A percentile compares a stretch with the other conserved stretches of the same genome.
phyloP scores from a whole-genome alignment of 2,329 filamentous ascomycete genomes.

The Pleomassaria siparia region DNA sequence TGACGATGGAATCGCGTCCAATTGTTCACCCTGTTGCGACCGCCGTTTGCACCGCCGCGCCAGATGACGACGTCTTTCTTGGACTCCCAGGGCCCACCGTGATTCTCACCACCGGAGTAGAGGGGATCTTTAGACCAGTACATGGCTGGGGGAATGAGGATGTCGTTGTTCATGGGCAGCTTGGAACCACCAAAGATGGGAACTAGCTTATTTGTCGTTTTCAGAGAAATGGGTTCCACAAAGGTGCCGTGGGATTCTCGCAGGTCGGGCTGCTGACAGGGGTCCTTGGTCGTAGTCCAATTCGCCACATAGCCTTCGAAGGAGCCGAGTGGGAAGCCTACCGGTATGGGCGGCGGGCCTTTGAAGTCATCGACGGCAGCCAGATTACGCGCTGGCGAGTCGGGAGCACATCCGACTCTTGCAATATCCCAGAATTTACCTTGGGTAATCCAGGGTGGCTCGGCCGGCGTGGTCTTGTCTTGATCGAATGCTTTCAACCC shows the following conservation, averaged over 20 bases:
- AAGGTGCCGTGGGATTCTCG: slow-evolving; percentile 52
- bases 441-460: slow-evolving; percentile 33
- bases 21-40: slow-evolving; percentile 54
- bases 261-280: slow-evolving; percentile 50
- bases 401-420: slow-evolving; percentile 44
- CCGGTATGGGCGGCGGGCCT: slow-evolving; percentile 36
- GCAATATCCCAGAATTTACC: slow-evolving; percentile 48
- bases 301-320: slow-evolving; percentile 52
- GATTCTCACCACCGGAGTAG: slow-evolving; percentile 45
- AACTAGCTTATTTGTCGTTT: slow-evolving; percentile 48
- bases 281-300: slow-evolving; percentile 48
- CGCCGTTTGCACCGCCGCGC: slow-evolving; percentile 53
- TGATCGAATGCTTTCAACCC: slow-evolving; percentile 22
- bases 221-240: slow-evolving; percentile 51
- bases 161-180: slow-evolving; percentile 54
- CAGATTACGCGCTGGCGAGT: slow-evolving; percentile 40
- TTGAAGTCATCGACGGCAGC: slow-evolving; percentile 39
- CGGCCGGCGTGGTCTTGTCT: slow-evolving; percentile 26
- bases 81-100: slow-evolving; percentile 45
- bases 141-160: slow-evolving; percentile 53
- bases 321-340: slow-evolving; percentile 30
- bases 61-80: slow-evolving; percentile 49
- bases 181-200: slow-evolving; percentile 56
- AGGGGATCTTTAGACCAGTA: slow-evolving; percentile 50
- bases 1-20: slow-evolving; percentile 76